Percentiles rank a stretch among this genome's conserved stretches.
Evolutionary conservation across 78 protist genomes (phyloP).

Genomic region (Dictyostelium capitatum): DNA sequence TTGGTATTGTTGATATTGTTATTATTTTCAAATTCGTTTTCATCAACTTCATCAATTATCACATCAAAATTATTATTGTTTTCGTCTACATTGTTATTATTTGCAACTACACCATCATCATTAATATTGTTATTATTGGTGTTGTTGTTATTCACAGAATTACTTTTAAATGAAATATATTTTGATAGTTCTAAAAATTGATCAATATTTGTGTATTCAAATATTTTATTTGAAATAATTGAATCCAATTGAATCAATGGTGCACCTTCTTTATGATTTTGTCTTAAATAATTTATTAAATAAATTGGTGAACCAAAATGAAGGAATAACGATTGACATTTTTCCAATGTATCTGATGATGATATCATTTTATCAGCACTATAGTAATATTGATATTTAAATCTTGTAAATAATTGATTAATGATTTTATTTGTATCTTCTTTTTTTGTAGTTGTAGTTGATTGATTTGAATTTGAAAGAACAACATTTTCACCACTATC

Average conservation of each 20-base stretch:
- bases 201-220: not conserved
- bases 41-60: no score
- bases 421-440: not conserved
- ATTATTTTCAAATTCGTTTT: not conserved
- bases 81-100: not conserved
- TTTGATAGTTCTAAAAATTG: slow-evolving; percentile 16
- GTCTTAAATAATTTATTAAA: not conserved
- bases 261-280: not conserved
- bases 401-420: not conserved
- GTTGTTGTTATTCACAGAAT: not conserved
- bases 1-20: not conserved
- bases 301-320: not conserved
- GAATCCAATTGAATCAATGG: not conserved
- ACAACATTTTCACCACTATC: not conserved
- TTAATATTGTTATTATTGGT: not conserved
- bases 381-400: not conserved
- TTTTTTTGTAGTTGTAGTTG: not conserved
- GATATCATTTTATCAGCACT: not conserved
- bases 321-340: not conserved
- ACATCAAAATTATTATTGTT: not conserved
- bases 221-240: not conserved
- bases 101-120: no score
- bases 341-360: not conserved
- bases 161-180: not conserved
- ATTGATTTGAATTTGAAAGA: no score